Evolutionary conservation across 768 basidiomycete genomes (phyloP), one percentile per base, ranked within the genome.

Genomic region (Scleroderma citrinum): DNA sequence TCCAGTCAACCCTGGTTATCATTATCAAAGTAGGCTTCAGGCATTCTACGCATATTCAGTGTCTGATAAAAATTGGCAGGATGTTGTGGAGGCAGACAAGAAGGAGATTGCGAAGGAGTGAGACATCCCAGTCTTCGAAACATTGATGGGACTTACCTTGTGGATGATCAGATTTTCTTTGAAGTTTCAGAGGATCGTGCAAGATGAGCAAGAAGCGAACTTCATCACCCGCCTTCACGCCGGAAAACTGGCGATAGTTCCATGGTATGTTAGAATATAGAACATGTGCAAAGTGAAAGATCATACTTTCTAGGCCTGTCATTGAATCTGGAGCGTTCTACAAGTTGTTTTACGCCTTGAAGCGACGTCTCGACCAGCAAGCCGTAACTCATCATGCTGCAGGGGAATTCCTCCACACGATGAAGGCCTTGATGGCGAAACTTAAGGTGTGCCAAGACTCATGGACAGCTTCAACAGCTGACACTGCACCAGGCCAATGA

Each of bases 381-480:
- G 50, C 55, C 3, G 46, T 74, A 1, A 78, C 80, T 0, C 80
- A 83, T 55, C 63, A 59, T 0, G 67, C 71, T 0, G 82, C 77
- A 0, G 76, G 75, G 13, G 71, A 77, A 50, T 83, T 83, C 54
- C 63, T 83, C 5, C 73, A 75, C 34, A 69, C 73, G 3, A 65
- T 84, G 58, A 83, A 83, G 60, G 78, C 78, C 0, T 53, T 83
- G 39, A 83, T 83, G 82, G 82, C 82, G 3, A 84, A 84, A 50
- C 56, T 83, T 35, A 83, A 83, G 72, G 82, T 78, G 42, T 50
- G 47, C 24, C 16, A 47, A 1, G 0, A 26, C 24, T n/a, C 46
- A 14, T 7, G 4, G 24, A 16, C 8, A 11, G 44, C 2, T 29
- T 8, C 26, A 29, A 5, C 19, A 13, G 37, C 36, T 54, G 21